Evolutionary conservation across 805 yeast species (phyloP), one percentile per base, ranked within the genome.

Genomic region (Kluyveromyces siamensis): DNA sequence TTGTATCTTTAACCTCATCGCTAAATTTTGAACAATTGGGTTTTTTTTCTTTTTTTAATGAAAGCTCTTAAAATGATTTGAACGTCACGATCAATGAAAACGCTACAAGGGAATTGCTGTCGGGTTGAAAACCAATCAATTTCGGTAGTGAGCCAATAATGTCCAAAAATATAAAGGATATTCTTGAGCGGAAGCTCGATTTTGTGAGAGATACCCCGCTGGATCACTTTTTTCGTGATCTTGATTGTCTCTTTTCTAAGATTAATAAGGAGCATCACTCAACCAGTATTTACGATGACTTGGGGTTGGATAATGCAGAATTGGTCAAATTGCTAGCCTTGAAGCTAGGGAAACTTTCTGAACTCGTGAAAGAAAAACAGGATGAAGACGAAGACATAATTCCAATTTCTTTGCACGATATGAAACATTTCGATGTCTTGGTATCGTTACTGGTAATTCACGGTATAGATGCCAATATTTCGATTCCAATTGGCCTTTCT

Each of bases 341-440:
- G 1, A 45, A 53, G 11, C 47, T 65, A 6, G 37, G 21, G 8
- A 40, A 46, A 27, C 48, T 63, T 27, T 51, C 57, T 49, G 37
- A 16, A 8, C 45, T 54, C 21, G 49, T 56, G 1, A 10, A 40
- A 17, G 43, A 49, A 6, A 50, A 48, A 37, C 55, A 60, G 37
- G 36, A 47, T 2, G 62, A 57, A 7, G 58, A 53, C 33, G 35
- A 50, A 2, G 51, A 59, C 25, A 50, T 71, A 41, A 53, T 85
- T 10, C 71, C 84, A 8, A 82, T 91, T 14, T 87, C 97, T 0
- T 71, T 91, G 9, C 89, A 87, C 57, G 98, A 93, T 62, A 81
- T 91, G 75, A 84, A 81, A 60, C 75, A 79, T 4, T 76, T 93
- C 48, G 83, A 84, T 36, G 76, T 73, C 19, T 60, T 91, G 41